Conservation (phyloP, 2,329 filamentous ascomycete genomes). For the Colletotrichum sp. region DNA sequence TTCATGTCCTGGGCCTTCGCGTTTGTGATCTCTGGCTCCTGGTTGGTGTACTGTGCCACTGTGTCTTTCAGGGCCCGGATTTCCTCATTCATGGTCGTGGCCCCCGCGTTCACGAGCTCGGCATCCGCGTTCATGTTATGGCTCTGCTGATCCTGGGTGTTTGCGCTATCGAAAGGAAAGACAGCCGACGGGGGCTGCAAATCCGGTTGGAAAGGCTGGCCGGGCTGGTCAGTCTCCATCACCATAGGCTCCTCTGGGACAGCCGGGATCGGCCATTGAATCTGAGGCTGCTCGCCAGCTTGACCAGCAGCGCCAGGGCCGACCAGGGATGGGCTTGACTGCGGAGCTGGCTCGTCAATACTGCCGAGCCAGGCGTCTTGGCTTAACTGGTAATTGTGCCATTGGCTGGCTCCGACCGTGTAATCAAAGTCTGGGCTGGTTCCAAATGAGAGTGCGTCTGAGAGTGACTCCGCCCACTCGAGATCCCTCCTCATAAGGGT, state of each 20-base stretch:
- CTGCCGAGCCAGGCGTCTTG: not conserved
- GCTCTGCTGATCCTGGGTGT: not conserved
- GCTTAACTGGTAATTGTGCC: not conserved
- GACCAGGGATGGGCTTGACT: not conserved
- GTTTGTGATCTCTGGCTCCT: too few species aligned
- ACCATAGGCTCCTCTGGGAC: not conserved
- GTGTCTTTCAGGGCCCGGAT: too few species aligned
- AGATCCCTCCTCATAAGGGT: too few species aligned
- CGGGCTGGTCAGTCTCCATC: not conserved
- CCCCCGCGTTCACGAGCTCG: not conserved
- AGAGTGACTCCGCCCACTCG: too few species aligned
- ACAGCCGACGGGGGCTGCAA: not conserved
- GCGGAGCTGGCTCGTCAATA: not conserved
- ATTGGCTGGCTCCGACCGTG: too few species aligned
- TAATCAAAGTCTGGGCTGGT: too few species aligned
- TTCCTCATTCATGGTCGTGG: not conserved
- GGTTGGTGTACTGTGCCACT: too few species aligned
- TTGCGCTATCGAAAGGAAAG: not conserved
- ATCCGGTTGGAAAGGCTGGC: not conserved
- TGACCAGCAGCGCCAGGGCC: not conserved
- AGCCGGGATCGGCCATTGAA: not conserved
- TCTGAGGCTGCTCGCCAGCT: not conserved
- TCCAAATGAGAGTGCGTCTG: too few species aligned
- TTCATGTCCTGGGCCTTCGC: too few species aligned
- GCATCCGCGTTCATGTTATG: not conserved